phyloP scores from a whole-genome alignment of 345 rosid genomes.

The Ceriops zippeliana region DNA sequence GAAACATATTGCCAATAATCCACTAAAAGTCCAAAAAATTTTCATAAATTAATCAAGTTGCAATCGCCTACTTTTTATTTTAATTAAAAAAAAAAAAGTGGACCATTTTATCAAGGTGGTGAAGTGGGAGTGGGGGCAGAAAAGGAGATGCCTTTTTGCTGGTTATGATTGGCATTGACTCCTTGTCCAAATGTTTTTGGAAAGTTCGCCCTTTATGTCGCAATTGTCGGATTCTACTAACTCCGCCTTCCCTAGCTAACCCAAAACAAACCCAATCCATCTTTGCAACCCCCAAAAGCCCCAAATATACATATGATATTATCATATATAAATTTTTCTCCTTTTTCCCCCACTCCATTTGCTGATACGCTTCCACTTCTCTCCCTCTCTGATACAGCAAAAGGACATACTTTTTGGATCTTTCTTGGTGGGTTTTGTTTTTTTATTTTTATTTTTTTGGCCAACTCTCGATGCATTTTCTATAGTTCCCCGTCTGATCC shows the following conservation, averaged over 20 bases:
- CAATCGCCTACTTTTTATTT: too few species aligned
- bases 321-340: neutral
- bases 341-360: neutral
- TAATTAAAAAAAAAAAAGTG: neutral
- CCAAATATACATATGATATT: neutral
- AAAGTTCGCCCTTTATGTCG: slow-evolving; percentile 36
- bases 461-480: slow-evolving; percentile 11
- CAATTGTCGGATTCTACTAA: slow-evolving; percentile 27
- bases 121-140: slow-evolving; percentile 41
- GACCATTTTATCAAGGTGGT: slow-evolving; percentile 2
- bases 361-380: neutral
- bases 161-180: slow-evolving; percentile 61
- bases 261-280: neutral
- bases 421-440: neutral
- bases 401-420: neutral
- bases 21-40: too few species aligned
- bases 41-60: too few species aligned
- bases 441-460: neutral
- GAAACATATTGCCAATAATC: too few species aligned
- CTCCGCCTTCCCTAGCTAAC: neutral
- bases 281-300: neutral
- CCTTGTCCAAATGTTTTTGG: slow-evolving; percentile 50
- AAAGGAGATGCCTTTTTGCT: slow-evolving; percentile 33
- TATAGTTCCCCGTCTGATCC: neutral
- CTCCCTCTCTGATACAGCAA: neutral